Percentiles rank a stretch among this genome's conserved stretches.
phyloP scores from a whole-genome alignment of 140 eudicot genomes.

The Stevia rebaudiana region DNA sequence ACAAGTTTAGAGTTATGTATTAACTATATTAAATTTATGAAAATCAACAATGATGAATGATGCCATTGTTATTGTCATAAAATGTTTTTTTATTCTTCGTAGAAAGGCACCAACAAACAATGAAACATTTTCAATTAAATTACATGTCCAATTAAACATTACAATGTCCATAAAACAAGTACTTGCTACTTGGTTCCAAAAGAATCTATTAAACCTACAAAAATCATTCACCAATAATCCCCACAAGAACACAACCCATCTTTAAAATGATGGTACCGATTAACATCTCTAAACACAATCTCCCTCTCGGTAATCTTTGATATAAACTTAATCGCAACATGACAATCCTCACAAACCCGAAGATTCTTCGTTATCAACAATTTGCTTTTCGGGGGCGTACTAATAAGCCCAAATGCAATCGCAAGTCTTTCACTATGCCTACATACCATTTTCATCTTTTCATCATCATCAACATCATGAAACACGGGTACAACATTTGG shows the following conservation, averaged over 20 bases:
- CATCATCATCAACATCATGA: conserved; percentile 83
- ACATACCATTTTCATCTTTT: conserved; percentile 55
- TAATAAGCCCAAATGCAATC: conserved; percentile 72
- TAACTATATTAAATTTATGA: too few relatives aligned
- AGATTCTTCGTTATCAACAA: conserved; percentile 62
- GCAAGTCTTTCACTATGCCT: conserved; percentile 81
- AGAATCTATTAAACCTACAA: not conserved
- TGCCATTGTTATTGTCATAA: not conserved
- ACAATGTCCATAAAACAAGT: not conserved
- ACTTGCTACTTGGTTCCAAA: conserved; percentile 3
- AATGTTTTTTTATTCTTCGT: not conserved
- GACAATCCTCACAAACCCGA: conserved; percentile 83
- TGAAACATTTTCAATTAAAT: conserved; percentile 1
- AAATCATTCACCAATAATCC: conserved; percentile 59
- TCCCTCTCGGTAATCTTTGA: conserved; percentile 67
- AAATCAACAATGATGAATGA: not conserved
- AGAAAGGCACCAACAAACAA: not conserved
- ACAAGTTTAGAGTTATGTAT: too few relatives aligned
- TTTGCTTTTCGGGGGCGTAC: conserved; percentile 49
- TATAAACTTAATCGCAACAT: conserved; percentile 66
- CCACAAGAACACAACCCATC: conserved; percentile 78
- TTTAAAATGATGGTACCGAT: conserved; percentile 78
- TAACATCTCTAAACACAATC: conserved; percentile 64
- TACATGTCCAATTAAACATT: not conserved
- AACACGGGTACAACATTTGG: conserved; percentile 53